phyloP scores from a whole-genome alignment of 1,284 basidiomycete species.

The Trametes pubescens region DNA sequence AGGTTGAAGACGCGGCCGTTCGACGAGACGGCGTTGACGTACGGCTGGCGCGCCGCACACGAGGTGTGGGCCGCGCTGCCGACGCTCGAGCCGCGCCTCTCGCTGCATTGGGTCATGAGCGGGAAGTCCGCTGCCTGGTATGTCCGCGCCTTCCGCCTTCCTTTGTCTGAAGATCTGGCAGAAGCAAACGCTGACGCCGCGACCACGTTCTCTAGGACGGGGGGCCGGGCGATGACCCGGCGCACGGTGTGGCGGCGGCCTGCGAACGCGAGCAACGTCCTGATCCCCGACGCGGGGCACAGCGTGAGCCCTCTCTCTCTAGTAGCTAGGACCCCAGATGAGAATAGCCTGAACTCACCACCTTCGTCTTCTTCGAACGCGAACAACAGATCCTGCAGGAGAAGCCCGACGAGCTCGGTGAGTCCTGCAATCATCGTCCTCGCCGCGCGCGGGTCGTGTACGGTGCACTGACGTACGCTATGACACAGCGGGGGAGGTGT shows the following conservation, averaged over 20 bases:
- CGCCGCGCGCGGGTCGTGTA: neutral
- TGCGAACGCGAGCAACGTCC: constrained; percentile 2
- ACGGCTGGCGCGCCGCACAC: neutral
- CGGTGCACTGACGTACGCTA: neutral
- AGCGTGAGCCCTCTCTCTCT: neutral
- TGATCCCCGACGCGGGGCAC: constrained; percentile 4
- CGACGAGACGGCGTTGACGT: constrained; percentile 7
- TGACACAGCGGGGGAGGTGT: constrained; percentile 3
- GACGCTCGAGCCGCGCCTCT: constrained; percentile 1
- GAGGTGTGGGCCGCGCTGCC: constrained; percentile 6
- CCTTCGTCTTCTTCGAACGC: neutral
- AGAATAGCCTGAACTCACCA: neutral
- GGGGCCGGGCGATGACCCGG: constrained; percentile 1
- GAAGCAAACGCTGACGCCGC: neutral
- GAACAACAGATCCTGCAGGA: neutral
- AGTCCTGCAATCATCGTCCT: neutral
- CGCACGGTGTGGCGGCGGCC: constrained; percentile 5
- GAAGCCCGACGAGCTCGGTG: constrained; percentile 8
- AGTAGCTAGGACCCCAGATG: neutral
- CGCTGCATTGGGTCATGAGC: constrained; percentile 8
- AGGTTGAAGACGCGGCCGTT: constrained; percentile 4
- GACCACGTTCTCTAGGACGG: neutral
- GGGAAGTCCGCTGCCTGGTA: constrained; percentile 1
- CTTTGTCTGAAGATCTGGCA: neutral
- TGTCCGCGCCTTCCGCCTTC: neutral